Evolutionary conservation across 176 grass and related monocot genomes (phyloP), one percentile per base, ranked within the genome.

Genomic region (Thinopyrum elongatum): DNA sequence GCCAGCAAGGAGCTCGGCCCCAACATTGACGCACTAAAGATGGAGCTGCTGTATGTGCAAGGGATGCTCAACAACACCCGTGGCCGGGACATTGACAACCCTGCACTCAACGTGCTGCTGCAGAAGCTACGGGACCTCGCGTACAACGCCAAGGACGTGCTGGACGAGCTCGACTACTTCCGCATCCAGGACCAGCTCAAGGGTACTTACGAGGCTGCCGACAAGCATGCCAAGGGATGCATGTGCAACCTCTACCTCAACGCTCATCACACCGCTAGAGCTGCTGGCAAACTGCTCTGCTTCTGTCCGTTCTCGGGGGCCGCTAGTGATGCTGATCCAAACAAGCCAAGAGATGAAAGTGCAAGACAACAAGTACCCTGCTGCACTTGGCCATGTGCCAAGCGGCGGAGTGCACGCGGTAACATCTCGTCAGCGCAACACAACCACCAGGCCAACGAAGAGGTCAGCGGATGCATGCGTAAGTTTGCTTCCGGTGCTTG

Each of bases 161-260:
- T 70, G 1, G 67, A 70, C 4, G 67, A 85, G 47, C 75, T 85
- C 1, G 83, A 85, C 26, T 85, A 85, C 59, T 85, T 77, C 73
- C 83, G 83, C 21, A 74, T 85, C 41, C 28, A 78, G 59, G 72
- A 85, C 19, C 10, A 67, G 55, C 76, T 86, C 13, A 26, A 80
- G 0, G 44, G 19, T 13, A 82, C 64, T 1, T 55, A 2, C 7
- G 11, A 82, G 6, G 46, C 65, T 0, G 65, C 65, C 22, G 80
- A 36, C 4, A 1, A 7, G 38, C 39, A 67, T 0, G 63, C 42
- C 21, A 19, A 3, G 6, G 63, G 63, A 0, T 30, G 31, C 8
- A 0, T 33, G 2, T 11, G 29, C 29, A 17, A 67, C 1, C 29
- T 67, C 29, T 29, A 0, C 6, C 29, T 67, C 65, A 67, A 67